Evolutionary conservation across 768 basidiomycete genomes (phyloP), one percentile per base, ranked within the genome.

Genomic region (Boletus bicolor): DNA sequence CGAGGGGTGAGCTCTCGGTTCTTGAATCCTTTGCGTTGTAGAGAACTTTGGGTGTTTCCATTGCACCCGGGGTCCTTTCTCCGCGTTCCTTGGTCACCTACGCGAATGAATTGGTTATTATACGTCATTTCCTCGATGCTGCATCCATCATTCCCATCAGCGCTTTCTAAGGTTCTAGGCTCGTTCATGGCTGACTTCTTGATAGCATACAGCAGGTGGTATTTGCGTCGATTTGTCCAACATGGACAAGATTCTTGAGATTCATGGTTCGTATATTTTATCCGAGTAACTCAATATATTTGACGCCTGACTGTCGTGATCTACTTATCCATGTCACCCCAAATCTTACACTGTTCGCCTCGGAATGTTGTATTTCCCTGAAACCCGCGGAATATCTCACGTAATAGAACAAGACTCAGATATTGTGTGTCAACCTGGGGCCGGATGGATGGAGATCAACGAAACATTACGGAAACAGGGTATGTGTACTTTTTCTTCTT

Each of bases 191-290:
- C 59, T 64, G 32, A 60, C 43, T 10, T n/a, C 7, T 39, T 28
- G 17, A 43, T 45, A 67, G 66, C 61, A 61, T 49, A 45, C 50
- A 32, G 44, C 56, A 9, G 85, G 86, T 10, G 86, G 91, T 0
- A 91, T 96, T 41, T 93, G 89, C 54, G 73, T 95, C 15, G 89
- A 94, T 64, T 72, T 94, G 72, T 82, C 82, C 1, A 69, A 73
- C 8, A 96, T 97, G 93, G 79, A 93, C 68, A 78, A 80, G 51
- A 87, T 95, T 49, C 62, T 95, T 5, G 79, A 79, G 42, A 84
- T 94, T 44, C 81, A 91, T 63, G 85, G 88, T 87, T 56, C 32
- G 75, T 64, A 9, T 38, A 7, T 45, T 48, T 46, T 26, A 2
- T 44, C 10, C 4, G 8, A 43, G 38, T 42, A 21, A 11, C 9